Percentiles rank a stretch among this genome's conserved stretches.
These are phyloP conservation scores for Atractiella rhizophila DNA, from an alignment of 768 basidiomycete genomes.

Conservation along the genomic window DNA sequence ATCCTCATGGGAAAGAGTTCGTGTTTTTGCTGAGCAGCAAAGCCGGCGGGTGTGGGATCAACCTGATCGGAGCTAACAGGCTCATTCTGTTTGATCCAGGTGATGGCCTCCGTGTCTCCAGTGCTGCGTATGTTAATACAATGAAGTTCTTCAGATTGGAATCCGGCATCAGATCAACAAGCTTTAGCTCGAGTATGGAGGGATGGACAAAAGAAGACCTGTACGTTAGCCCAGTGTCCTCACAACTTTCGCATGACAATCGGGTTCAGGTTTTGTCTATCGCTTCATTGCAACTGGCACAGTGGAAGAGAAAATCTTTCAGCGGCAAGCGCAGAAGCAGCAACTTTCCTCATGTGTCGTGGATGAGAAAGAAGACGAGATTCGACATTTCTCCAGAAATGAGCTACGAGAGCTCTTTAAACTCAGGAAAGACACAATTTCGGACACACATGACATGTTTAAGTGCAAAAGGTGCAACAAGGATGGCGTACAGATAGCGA, in stretches of 20 bases:
- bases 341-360: slow-evolving; percentile 94
- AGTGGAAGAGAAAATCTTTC: slow-evolving; percentile 97
- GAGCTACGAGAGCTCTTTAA: slow-evolving; percentile 68
- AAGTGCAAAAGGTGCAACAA: slow-evolving; percentile 83
- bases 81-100: slow-evolving; percentile 30
- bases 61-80: slow-evolving; percentile 73
- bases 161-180: slow-evolving; percentile 93
- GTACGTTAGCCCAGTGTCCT: slow-evolving; percentile 26
- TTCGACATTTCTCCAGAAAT: slow-evolving; percentile 80
- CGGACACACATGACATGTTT: slow-evolving; percentile 94
- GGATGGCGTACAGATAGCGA: slow-evolving; percentile 55
- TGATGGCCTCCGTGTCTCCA: slow-evolving; percentile 6
- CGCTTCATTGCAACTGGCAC: slow-evolving; percentile 67
- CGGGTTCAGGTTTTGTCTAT: slow-evolving; percentile 66
- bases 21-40: slow-evolving; percentile 81
- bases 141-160: slow-evolving; percentile 47
- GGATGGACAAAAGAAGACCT: slow-evolving; percentile 98
- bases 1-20: slow-evolving; percentile 29
- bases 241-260: background rate
- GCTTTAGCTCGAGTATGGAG: slow-evolving; percentile 96
- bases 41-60: slow-evolving; percentile 85
- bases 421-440: slow-evolving; percentile 29
- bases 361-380: slow-evolving; percentile 83
- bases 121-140: background rate
- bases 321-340: slow-evolving; percentile 85